Evolutionary conservation across 2,329 filamentous ascomycete species (phyloP), one percentile per base, ranked within the genome.

Genomic region (Lecanicillium sp.): DNA sequence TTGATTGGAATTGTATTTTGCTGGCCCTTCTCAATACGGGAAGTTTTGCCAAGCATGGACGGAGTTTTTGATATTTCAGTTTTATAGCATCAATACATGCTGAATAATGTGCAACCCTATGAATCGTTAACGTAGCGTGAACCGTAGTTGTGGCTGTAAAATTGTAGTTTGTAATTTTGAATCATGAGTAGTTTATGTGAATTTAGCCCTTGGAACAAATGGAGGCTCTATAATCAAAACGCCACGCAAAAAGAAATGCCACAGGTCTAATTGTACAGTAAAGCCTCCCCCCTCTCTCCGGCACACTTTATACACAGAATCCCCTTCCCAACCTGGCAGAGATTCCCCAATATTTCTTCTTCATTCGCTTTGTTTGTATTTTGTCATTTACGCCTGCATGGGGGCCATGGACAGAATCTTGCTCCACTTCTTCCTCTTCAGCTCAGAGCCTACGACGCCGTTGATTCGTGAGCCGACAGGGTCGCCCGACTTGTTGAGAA

Each of bases 361-460:
- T 17, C 25, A 18, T 25, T 29, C 18, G 8, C 29, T n/a, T 28
- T 13, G 25, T 28, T n/a, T n/a, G n/a, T n/a, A n/a, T n/a, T n/a
- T n/a, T n/a, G n/a, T n/a, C n/a, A 7, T 8, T 51, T 64, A 77
- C 28, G 67, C 73, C 52, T 78, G 71, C 65, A 74, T 72, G 16
- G 92, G 90, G 39, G 92, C 92, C 73, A 98, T 77, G 51, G 86
- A 94, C 58, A 98, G 65, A 54, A 98, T 96, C 77, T 96, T 98
- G 54, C 88, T 94, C 92, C 92, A 98, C 67, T 94, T 83, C 73
- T 85, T 92, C 58, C 85, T 78, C 59, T 85, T 80, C 61, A 98
- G 65, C 69, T 98, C 92, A 20, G 80, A 75, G 43, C 88, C 92
- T 32, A 98, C 92, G 32, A 96, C 78, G 48, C 89, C 87, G 63